Conservation (phyloP, 768 basidiomycete genomes). For the Termitomyces sp. region DNA sequence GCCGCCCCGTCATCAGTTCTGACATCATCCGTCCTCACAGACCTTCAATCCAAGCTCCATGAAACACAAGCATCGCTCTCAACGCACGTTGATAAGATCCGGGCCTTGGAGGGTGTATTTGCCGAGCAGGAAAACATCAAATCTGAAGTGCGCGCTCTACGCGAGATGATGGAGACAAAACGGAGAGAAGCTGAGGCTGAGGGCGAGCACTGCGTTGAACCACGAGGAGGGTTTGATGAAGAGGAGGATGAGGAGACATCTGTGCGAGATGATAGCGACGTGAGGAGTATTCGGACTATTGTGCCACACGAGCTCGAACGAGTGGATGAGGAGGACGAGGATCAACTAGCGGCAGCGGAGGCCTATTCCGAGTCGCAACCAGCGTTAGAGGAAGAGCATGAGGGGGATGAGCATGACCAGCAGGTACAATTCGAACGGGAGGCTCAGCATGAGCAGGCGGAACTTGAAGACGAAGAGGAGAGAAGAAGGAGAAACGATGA, state of each 20-base stretch:
- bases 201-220: slow-evolving; percentile 14
- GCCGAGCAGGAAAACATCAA: slow-evolving; percentile 83
- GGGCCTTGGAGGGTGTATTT: slow-evolving; percentile 74
- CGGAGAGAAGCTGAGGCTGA: slow-evolving; percentile 37
- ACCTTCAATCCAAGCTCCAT: slow-evolving; percentile 76
- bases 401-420: slow-evolving; percentile 12
- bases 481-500: slow-evolving; percentile 48
- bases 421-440: slow-evolving; percentile 19
- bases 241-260: slow-evolving; percentile 27
- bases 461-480: slow-evolving; percentile 43
- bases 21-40: slow-evolving; percentile 31
- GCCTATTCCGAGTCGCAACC: slow-evolving; percentile 8
- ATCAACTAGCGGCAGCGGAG: slow-evolving; percentile 30
- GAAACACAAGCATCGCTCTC: slow-evolving; percentile 80
- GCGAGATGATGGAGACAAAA: slow-evolving; percentile 66
- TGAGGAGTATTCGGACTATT: slow-evolving; percentile 66
- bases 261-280: slow-evolving; percentile 60
- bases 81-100: slow-evolving; percentile 75
- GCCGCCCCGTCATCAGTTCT: slow-evolving; percentile 16
- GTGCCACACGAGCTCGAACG: slow-evolving; percentile 63
- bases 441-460: slow-evolving; percentile 37
- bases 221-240: slow-evolving; percentile 25
- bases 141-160: slow-evolving; percentile 65
- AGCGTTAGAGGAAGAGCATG: slow-evolving; percentile 12
- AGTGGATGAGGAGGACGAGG: slow-evolving; percentile 74